Conservation (phyloP, 805 yeast species). For the Wickerhamiella allomyrinae region DNA sequence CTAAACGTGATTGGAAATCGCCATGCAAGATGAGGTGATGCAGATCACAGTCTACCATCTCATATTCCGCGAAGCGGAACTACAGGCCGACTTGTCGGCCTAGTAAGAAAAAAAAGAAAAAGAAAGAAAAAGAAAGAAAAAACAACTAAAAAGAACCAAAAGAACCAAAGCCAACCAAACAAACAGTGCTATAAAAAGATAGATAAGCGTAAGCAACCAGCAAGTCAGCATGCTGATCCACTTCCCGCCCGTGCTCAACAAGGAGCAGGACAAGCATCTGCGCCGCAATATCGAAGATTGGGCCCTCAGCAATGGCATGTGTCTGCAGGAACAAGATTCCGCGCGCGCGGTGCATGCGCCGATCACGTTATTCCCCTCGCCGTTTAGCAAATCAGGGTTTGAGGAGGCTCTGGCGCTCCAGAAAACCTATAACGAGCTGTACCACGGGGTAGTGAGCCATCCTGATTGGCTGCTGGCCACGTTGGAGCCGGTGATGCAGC, state of each 20-base stretch:
- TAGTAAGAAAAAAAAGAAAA: too few species aligned
- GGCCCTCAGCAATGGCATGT: constrained; percentile 64
- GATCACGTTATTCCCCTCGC: constrained; percentile 80
- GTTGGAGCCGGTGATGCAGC: constrained; percentile 30
- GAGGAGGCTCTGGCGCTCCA: constrained; percentile 55
- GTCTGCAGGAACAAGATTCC: constrained; percentile 53
- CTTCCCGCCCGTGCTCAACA: constrained; percentile 19
- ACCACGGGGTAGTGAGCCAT: constrained; percentile 48
- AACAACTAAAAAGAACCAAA: too few species aligned
- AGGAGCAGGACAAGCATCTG: constrained; percentile 15
- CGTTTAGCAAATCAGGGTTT: constrained; percentile 59
- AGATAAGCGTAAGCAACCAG: too few species aligned
- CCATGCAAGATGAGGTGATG: too few species aligned
- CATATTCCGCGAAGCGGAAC: too few species aligned
- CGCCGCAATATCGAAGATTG: constrained; percentile 41
- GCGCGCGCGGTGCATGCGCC: constrained; percentile 52
- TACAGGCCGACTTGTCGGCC: too few species aligned
- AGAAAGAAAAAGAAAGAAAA: too few species aligned
- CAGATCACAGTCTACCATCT: too few species aligned
- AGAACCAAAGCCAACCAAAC: too few species aligned
- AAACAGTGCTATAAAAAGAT: too few species aligned
- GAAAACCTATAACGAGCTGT: constrained; percentile 53
- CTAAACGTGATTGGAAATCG: too few species aligned
- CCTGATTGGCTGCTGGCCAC: constrained; percentile 49
- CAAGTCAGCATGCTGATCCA: constrained; percentile 17